Evolutionary conservation across 805 yeast species (phyloP), one percentile per base, ranked within the genome.

Genomic region (Nakazawaea anatomiae): DNA sequence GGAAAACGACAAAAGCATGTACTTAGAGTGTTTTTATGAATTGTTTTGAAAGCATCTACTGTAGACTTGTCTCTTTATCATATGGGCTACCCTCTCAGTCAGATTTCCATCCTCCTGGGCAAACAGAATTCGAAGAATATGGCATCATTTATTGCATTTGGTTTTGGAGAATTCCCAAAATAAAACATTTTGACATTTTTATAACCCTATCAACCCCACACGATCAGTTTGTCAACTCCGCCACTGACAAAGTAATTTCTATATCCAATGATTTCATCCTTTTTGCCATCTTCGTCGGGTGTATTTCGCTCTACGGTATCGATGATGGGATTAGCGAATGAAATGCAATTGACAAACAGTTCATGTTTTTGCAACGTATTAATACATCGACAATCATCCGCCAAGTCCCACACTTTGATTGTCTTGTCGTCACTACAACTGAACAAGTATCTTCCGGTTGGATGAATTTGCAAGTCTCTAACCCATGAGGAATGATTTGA

Each of bases 401-500:
- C 65, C 72, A 84, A 63, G 70, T 90, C 92, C 97, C 97, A 91
- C 18, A 88, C 67, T 52, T 82, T 77, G 35, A 91, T 76, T 1
- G 82, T 71, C 55, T 82, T 82, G 64, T 91, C 97, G 64, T 91
- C 98, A 14, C 91, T 75, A 14, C 86, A 84, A 43, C 89, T 81
- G 44, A 85, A 71, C 14, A 89, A 62, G 57, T 78, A 81, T 39
- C 82, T 73, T 0, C 94, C 95, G 57, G 79, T 81, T 1, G 96
- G 96, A 65, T 89, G 96, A 45, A 86, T 67, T 8, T 71, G 70
- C 5, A 90, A 59, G 6, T 82, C 77, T 54, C 85, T 79, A 1
- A 92, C 86, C 98, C 98, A 91, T 8, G 94, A 87, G 46, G 81
- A 80, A 65, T 91, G 97, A 2, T 94, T 97, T 6, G 68, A 59